Percentiles rank a stretch among this genome's conserved stretches.
Conservation (phyloP, 768 basidiomycete genomes). For the Psilocybe sp. region DNA sequence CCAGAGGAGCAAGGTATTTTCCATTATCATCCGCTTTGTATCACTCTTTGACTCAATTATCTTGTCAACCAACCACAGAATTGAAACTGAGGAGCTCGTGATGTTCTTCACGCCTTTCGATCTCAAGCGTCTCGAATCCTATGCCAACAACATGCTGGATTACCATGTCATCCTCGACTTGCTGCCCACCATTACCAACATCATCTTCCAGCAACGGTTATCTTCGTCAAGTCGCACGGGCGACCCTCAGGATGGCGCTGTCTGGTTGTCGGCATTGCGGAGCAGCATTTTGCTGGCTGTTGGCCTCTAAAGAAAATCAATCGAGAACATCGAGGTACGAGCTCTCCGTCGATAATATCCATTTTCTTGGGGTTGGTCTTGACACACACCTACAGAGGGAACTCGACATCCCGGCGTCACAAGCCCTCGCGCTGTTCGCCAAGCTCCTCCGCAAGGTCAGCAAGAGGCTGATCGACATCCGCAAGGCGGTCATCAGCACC, state of each 20-base stretch:
- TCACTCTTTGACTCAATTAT: no score
- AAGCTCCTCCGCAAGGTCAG: slow-evolving; percentile 87
- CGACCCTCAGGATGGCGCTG: slow-evolving; percentile 35
- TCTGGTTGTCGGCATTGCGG: slow-evolving; percentile 83
- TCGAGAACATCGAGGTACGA: slow-evolving; percentile 86
- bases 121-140: slow-evolving; percentile 92
- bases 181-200: slow-evolving; percentile 72
- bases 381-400: slow-evolving; percentile 50
- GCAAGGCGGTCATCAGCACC: slow-evolving; percentile 72
- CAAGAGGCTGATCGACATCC: slow-evolving; percentile 71
- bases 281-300: slow-evolving; percentile 87
- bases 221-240: slow-evolving; percentile 24
- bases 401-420: slow-evolving; percentile 80
- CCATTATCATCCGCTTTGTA: background rate
- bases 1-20: slow-evolving; percentile 34
- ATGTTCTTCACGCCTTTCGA: slow-evolving; percentile 86
- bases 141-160: slow-evolving; percentile 93
- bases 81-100: slow-evolving; percentile 42
- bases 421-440: slow-evolving; percentile 85
- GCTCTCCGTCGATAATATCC: background rate
- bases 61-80: slow-evolving; percentile 26
- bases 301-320: slow-evolving; percentile 83
- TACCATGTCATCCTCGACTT: slow-evolving; percentile 96
- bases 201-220: slow-evolving; percentile 80
- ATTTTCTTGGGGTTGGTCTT: background rate